Evolutionary conservation across 768 basidiomycete genomes (phyloP), one percentile per base, ranked within the genome.

Genomic region (Auriculariales sp.): DNA sequence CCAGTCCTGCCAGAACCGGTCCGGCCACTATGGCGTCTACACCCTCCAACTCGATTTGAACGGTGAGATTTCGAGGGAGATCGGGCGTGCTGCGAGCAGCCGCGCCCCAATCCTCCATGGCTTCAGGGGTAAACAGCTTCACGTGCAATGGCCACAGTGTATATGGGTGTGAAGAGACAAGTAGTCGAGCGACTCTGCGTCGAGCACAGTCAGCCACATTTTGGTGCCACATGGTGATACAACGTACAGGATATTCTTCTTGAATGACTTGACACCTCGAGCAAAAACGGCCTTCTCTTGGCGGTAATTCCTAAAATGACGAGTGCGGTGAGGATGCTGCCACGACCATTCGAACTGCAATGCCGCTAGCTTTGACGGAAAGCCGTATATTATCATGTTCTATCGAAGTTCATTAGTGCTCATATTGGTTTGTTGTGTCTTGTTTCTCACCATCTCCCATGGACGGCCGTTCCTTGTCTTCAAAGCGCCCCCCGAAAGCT

Each of bases 331-430:
- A 9, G 83, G 82, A 61, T 88, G 80, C 60, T 88, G 85, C 86
- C 86, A 90, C 27, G 81, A 79, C 83, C 83, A 88, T 65, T 87
- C 84, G 56, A 88, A 88, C 62, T 86, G 76, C 22, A 78, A 64
- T 10, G 88, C 86, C 2, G 83, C 74, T 61, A 86, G 62, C 60
- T 76, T 78, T 50, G 81, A 84, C 0, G 86, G 84, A 56, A 91
- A 89, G 3, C 87, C 88, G 59, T 85, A 73, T 1, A 89, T 80
- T 31, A 89, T 80, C 79, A 89, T 81, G 52, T 82, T 78, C 39
- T 44, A 1, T 22, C 12, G 22, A 11, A 24, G 12, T 5, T 4
- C 0, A 19, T 10, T 19, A 19, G 12, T 10, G 2, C n/a, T 14
- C 5, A 15, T 27, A 28, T 4, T 9, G 22, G 15, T 24, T 45